These are phyloP conservation scores for Colletotrichum paranaense DNA, from an alignment of 2,329 filamentous ascomycete genomes.

Conservation along the genomic window DNA sequence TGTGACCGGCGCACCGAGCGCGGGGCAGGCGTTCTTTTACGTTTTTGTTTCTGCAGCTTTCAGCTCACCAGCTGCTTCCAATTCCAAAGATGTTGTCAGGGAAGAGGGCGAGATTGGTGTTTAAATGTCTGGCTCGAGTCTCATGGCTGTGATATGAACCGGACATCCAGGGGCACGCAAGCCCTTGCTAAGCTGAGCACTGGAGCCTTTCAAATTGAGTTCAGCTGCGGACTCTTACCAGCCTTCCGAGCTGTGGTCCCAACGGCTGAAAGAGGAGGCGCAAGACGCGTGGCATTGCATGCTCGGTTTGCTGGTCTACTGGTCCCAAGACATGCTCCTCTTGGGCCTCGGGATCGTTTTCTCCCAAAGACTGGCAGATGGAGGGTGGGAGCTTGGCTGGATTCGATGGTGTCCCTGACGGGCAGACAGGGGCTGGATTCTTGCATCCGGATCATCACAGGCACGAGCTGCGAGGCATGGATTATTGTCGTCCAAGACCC, in stretches of 20 bases:
- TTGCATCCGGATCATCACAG: constrained; percentile 25
- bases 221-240: not conserved
- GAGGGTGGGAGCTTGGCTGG: constrained; percentile 15
- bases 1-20: constrained; percentile 2
- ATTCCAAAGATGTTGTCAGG: not conserved
- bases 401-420: constrained; percentile 10
- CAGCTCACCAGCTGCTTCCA: too few species aligned
- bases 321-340: not conserved
- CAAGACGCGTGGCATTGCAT: constrained; percentile 32
- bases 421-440: constrained; percentile 7
- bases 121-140: not conserved
- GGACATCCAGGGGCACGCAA: constrained; percentile 14
- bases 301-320: not conserved
- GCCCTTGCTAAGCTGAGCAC: constrained; percentile 14
- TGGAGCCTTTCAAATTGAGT: not conserved
- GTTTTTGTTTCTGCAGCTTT: not conserved
- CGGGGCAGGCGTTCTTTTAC: constrained; percentile 14
- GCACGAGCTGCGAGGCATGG: not conserved
- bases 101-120: not conserved
- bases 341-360: not conserved
- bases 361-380: not conserved
- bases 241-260: constrained; percentile 3
- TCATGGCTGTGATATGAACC: not conserved
- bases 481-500: not conserved
- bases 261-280: not conserved